These are phyloP conservation scores for Xylaria intraflava DNA, from an alignment of 495 filamentous ascomycete genomes.

Conservation along the genomic window DNA sequence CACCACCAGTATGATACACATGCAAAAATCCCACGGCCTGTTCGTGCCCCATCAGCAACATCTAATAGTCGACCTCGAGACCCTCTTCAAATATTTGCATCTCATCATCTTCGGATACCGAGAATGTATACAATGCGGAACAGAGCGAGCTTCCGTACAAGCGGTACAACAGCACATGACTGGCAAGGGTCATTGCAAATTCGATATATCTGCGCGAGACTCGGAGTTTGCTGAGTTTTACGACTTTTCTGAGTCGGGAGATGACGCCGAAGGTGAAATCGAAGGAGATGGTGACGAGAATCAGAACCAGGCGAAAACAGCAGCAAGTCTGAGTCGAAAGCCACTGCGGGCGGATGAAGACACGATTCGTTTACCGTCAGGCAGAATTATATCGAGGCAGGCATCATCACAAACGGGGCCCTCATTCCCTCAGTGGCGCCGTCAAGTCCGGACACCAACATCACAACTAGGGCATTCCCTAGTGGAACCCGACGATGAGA, in stretches of 20 bases:
- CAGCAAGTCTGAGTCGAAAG: slow-evolving; percentile 4
- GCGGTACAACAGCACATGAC: slow-evolving; percentile 35
- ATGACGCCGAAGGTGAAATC: slow-evolving; percentile 6
- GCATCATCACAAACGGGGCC: slow-evolving; percentile 15
- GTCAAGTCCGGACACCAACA: slow-evolving; percentile 7
- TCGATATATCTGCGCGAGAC: slow-evolving; percentile 24
- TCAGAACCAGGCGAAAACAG: slow-evolving; percentile 2
- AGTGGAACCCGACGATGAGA: not conserved
- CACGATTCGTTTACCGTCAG: slow-evolving; percentile 22
- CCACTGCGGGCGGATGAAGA: slow-evolving; percentile 11
- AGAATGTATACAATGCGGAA: slow-evolving; percentile 34
- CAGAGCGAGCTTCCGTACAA: slow-evolving; percentile 22
- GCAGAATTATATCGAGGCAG: slow-evolving; percentile 21
- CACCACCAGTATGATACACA: slow-evolving; percentile 26
- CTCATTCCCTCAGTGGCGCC: slow-evolving; percentile 5
- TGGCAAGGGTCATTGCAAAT: slow-evolving; percentile 28
- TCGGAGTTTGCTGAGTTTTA: slow-evolving; percentile 31
- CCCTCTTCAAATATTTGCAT: slow-evolving; percentile 29
- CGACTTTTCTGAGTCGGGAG: slow-evolving; percentile 10
- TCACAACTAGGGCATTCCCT: not conserved
- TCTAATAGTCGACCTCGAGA: slow-evolving; percentile 26
- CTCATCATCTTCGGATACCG: slow-evolving; percentile 32
- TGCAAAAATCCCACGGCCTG: slow-evolving; percentile 31
- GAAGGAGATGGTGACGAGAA: slow-evolving; percentile 10
- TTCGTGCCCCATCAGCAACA: slow-evolving; percentile 23